A percentile compares a stretch with the other conserved stretches of the same genome.
These are phyloP conservation scores for Ogataea philodendri DNA, from an alignment of 805 yeast genomes.

Conservation along the genomic window DNA sequence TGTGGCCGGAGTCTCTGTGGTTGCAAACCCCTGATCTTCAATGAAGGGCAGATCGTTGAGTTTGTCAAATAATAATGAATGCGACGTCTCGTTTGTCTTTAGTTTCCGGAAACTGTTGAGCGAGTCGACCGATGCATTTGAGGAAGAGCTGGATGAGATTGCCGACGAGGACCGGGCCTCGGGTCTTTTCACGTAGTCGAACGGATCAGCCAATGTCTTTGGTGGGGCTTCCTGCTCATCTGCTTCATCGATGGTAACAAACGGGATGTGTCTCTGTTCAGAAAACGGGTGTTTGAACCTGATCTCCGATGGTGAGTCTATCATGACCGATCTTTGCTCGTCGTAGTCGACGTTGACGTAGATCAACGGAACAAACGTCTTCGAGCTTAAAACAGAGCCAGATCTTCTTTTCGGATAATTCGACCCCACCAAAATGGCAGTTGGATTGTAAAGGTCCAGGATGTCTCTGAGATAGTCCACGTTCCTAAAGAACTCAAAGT, in stretches of 20 bases:
- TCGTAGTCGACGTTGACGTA: conserved; percentile 23
- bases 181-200: conserved; percentile 13
- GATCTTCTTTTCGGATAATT: conserved; percentile 26
- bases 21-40: conserved; percentile 19
- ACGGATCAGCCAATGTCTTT: no score
- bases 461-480: conserved; percentile 54
- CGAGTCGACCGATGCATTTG: conserved; percentile 18
- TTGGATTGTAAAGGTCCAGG: conserved; percentile 58
- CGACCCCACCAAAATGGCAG: conserved; percentile 45
- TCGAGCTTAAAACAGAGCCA: conserved; percentile 28
- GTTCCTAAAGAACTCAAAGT: conserved; percentile 54
- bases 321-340: conserved; percentile 8
- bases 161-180: conserved; percentile 10
- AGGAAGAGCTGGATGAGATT: conserved; percentile 17
- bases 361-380: conserved; percentile 28
- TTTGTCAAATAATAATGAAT: conserved; percentile 24
- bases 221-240: neutral
- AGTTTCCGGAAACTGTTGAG: conserved; percentile 15
- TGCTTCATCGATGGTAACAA: conserved; percentile 16
- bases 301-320: conserved; percentile 22
- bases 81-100: conserved; percentile 25
- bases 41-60: conserved; percentile 27
- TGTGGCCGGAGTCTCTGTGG: conserved; percentile 15
- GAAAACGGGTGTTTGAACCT: conserved; percentile 25
- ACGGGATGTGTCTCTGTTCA: conserved; percentile 15